These are phyloP conservation scores for Leccinum fibrillosum DNA, from an alignment of 768 basidiomycete genomes.

Conservation along the genomic window DNA sequence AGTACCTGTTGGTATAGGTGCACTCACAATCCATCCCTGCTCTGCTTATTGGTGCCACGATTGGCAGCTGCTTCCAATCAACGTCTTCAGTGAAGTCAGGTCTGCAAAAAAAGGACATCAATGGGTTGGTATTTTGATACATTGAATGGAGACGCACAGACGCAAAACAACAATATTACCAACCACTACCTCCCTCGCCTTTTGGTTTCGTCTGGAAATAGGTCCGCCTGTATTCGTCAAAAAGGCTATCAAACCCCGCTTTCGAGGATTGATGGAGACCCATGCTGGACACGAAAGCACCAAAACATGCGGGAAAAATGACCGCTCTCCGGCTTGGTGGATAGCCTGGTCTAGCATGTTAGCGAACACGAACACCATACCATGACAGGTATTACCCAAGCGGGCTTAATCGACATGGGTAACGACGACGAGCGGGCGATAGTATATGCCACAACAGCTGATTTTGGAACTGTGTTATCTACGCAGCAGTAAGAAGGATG, in stretches of 20 bases:
- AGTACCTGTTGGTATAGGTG: neutral
- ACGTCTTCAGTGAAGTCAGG: slow-evolving; percentile 50
- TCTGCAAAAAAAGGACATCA: slow-evolving; percentile 31
- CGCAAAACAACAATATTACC: slow-evolving; percentile 51
- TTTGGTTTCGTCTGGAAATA: slow-evolving; percentile 30
- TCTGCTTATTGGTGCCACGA: slow-evolving; percentile 42
- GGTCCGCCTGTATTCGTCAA: slow-evolving; percentile 47
- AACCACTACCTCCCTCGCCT: slow-evolving; percentile 38
- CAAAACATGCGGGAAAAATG: slow-evolving; percentile 44
- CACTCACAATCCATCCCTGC: slow-evolving; percentile 51
- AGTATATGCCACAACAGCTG: slow-evolving; percentile 31
- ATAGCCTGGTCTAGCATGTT: slow-evolving; percentile 13
- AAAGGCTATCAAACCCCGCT: slow-evolving; percentile 43
- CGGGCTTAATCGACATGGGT: slow-evolving; percentile 14
- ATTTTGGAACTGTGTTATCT: slow-evolving; percentile 38
- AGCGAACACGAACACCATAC: neutral
- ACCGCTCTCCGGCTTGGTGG: slow-evolving; percentile 34
- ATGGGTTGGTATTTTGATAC: neutral
- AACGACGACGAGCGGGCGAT: slow-evolving; percentile 33
- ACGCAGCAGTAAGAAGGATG: slow-evolving; percentile 38
- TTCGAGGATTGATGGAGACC: slow-evolving; percentile 27
- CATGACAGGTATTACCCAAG: slow-evolving; percentile 39
- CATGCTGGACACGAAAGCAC: slow-evolving; percentile 41
- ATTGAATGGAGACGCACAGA: slow-evolving; percentile 37
- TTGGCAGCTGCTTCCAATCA: slow-evolving; percentile 46